Percentiles rank a stretch among this genome's conserved stretches.
Evolutionary conservation across 2,329 filamentous ascomycete species (phyloP).

Genomic region (Cadophora sp.): DNA sequence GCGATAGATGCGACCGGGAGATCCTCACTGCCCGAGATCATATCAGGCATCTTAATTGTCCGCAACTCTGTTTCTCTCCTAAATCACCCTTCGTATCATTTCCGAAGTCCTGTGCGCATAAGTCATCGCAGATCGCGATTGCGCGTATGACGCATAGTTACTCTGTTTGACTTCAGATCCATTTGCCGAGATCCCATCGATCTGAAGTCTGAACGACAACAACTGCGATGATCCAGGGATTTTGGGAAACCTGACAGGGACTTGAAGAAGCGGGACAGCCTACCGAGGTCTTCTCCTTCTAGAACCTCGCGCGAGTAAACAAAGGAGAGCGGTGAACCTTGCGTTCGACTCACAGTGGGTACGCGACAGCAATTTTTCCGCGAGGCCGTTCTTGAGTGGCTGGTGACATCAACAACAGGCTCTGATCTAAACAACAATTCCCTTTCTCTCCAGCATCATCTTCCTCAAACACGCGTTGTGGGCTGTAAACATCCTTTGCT

Average conservation of each 20-base stretch:
- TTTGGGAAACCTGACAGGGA: conserved; percentile 17
- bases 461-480: conserved; percentile 19
- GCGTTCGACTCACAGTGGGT: conserved; percentile 22
- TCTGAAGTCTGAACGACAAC: conserved; percentile 11
- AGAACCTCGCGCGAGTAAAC: conserved; percentile 18
- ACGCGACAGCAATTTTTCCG: conserved; percentile 30
- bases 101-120: conserved; percentile 21
- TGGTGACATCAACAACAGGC: conserved; percentile 23
- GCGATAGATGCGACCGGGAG: conserved; percentile 20
- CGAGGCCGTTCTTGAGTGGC: conserved; percentile 30
- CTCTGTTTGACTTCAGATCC: conserved; percentile 22
- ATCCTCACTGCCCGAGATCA: conserved; percentile 15
- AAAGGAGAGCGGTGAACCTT: conserved; percentile 34
- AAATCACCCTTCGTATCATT: conserved; percentile 11
- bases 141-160: conserved; percentile 36
- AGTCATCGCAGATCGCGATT: conserved; percentile 25
- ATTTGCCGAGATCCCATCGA: conserved; percentile 18
- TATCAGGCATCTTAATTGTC: conserved; percentile 19
- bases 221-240: conserved; percentile 27
- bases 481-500: background rate
- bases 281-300: conserved; percentile 13
- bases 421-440: conserved; percentile 3
- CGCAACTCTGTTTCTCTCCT: conserved; percentile 18
- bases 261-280: conserved; percentile 9
- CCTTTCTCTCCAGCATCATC: conserved; percentile 5